Base-by-base conservation (phyloP, 768 basidiomycete genomes). In the Rhodotorula sphaerocarpa region DNA sequence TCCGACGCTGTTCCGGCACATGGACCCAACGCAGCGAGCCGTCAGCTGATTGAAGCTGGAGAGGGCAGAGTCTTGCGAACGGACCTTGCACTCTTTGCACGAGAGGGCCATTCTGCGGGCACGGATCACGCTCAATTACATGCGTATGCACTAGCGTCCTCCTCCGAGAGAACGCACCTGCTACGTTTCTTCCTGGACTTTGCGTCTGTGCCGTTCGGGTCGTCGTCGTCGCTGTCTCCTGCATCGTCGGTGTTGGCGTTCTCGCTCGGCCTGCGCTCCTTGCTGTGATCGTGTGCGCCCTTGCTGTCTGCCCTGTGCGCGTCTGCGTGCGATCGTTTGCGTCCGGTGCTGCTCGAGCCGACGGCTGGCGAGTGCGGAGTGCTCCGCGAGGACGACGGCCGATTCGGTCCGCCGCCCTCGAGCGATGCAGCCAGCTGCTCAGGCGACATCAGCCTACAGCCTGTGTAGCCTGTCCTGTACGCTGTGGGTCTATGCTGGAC, bases 31-130 rank as follows among this genome's bases (percentile, higher is more conserved):
- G 2, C 7, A 28, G 0, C 16, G n/a, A 41, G 3, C 7, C 16
- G 42, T 18, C 36, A 57, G 42, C 36, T n/a, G 28, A 23, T 11
- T 5, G 14, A 21, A 15, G 14, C 16, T 7, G 11, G 31, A 5
- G 44, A 12, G 2, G 7, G 20, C 14, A 10, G n/a, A n/a, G 34
- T 5, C 20, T 23, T 2, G 20, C n/a, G 16, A 16, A 0, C 59
- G 30, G 42, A 54, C 56, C 51, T 68, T 59, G 59, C 61, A 68
- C 27, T 61, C 62, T 41, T 56, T 58, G 57, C 67, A 69, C 21
- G 53, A 56, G 14, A 69, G 50, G 16, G 59, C 63, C 61, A 69
- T 62, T 5, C 67, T 58, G 57, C 31, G 23, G 21, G 42, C 12
- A 12, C 15, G 15, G 11, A 3, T 34, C 3, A 6, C n/a, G 42